phyloP scores from a whole-genome alignment of 1,139 yeast genomes.

The Yamadazyma spencermartinsiae region DNA sequence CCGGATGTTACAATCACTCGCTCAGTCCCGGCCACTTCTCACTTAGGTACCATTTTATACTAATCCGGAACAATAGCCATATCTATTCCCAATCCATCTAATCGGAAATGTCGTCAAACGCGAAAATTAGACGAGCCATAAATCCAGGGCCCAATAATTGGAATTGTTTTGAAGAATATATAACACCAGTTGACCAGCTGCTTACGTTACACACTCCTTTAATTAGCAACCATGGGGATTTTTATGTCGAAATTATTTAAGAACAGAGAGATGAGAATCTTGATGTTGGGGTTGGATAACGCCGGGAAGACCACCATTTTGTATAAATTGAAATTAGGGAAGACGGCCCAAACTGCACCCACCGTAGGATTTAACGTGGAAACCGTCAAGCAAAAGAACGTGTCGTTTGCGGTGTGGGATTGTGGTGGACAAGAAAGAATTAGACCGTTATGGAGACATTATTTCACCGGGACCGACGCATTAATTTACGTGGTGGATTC shows the following conservation, averaged over 20 bases:
- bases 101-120: not conserved
- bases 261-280: conserved; percentile 70
- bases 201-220: too few relatives aligned
- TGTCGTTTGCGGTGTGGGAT: conserved; percentile 94
- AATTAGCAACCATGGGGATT: conserved; percentile 16
- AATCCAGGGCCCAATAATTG: not conserved
- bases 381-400: conserved; percentile 83
- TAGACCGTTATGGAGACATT: conserved; percentile 92
- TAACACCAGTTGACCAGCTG: too few relatives aligned
- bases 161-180: too few relatives aligned
- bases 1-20: too few relatives aligned
- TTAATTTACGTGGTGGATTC: conserved; percentile 89
- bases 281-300: conserved; percentile 90
- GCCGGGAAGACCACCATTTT: conserved; percentile 88
- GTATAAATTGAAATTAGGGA: conserved; percentile 72
- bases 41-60: not conserved
- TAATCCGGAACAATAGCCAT: not conserved
- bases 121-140: not conserved
- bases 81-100: not conserved
- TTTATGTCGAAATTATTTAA: conserved; percentile 49
- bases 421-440: conserved; percentile 95
- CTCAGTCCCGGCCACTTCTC: too few relatives aligned
- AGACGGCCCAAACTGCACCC: conserved; percentile 81
- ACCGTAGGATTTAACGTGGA: conserved; percentile 96
- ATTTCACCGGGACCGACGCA: conserved; percentile 93